A percentile compares a stretch with the other conserved stretches of the same genome.
Evolutionary conservation across 805 yeast species (phyloP).

Genomic region (Ogataea nakhonphanomensis): DNA sequence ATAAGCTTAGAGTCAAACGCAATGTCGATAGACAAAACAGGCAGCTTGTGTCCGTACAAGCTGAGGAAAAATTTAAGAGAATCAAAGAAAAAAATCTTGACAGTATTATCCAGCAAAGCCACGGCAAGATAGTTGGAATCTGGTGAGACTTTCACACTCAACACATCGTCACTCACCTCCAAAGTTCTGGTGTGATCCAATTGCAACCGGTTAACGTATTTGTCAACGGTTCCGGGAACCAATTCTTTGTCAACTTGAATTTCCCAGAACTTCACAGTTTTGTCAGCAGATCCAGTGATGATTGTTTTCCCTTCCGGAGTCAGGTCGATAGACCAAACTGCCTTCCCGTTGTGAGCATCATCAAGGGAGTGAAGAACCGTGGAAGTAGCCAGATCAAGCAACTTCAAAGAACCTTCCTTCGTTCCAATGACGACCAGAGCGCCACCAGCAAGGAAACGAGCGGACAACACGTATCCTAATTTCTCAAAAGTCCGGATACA

Average conservation of each 20-base stretch:
- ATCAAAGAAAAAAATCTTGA: conserved; percentile 87
- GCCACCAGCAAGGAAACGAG: conserved; percentile 89
- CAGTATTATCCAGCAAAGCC: conserved; percentile 88
- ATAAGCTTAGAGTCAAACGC: conserved; percentile 84
- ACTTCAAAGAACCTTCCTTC: conserved; percentile 77
- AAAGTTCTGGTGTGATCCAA: conserved; percentile 74
- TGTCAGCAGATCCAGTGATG: conserved; percentile 93
- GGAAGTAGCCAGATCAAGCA: conserved; percentile 84
- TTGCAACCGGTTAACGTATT: conserved; percentile 49
- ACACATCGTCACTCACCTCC: conserved; percentile 82
- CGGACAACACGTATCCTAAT: conserved; percentile 80
- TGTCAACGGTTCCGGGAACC: conserved; percentile 63
- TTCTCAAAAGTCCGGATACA: conserved; percentile 80
- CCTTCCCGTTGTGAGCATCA: conserved; percentile 67
- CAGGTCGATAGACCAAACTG: conserved; percentile 89
- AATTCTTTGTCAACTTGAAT: conserved; percentile 61
- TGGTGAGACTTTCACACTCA: conserved; percentile 76
- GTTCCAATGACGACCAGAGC: conserved; percentile 83
- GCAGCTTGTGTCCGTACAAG: conserved; percentile 93
- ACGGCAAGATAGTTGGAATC: conserved; percentile 76
- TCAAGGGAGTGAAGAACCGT: conserved; percentile 65
- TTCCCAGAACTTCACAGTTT: conserved; percentile 85
- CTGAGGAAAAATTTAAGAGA: conserved; percentile 83
- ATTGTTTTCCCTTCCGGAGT: conserved; percentile 81
- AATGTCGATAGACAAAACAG: conserved; percentile 89